These are phyloP conservation scores for Pseudisothecium myosuroides DNA, from an alignment of 225 moss, liverwort and hornwort genomes.

Conservation along the genomic window DNA sequence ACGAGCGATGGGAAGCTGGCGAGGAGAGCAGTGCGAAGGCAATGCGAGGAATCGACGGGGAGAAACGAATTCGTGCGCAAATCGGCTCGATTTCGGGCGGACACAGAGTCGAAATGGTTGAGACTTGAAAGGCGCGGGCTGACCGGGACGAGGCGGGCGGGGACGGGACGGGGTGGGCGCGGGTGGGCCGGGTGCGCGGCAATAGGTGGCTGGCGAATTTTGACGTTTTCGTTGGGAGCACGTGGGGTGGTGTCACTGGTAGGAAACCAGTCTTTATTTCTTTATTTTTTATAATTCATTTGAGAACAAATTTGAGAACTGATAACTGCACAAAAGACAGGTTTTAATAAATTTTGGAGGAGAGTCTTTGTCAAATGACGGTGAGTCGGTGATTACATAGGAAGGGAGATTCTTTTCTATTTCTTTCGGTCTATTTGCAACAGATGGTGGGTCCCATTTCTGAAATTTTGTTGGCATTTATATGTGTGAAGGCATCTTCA, in stretches of 20 bases:
- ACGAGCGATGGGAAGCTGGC: not conserved
- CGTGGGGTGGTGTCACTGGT: not conserved
- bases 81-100: not conserved
- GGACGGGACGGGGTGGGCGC: not conserved
- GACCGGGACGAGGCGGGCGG: not conserved
- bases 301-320: not conserved
- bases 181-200: not conserved
- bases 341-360: not conserved
- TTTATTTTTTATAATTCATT: not conserved
- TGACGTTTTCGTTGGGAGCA: not conserved
- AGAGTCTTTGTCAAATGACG: not conserved
- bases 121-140: not conserved
- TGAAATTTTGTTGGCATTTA: no score
- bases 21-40: not conserved
- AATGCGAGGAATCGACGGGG: not conserved
- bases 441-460: rapidly evolving
- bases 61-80: not conserved
- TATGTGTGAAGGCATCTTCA: not conserved
- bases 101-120: not conserved
- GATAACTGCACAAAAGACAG: no score
- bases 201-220: not conserved
- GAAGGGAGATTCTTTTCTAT: no score
- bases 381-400: not conserved
- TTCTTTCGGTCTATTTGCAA: not conserved
- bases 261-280: not conserved